Base-by-base conservation (phyloP, 345 rosid genomes). In the Hibiscus syriacus region DNA sequence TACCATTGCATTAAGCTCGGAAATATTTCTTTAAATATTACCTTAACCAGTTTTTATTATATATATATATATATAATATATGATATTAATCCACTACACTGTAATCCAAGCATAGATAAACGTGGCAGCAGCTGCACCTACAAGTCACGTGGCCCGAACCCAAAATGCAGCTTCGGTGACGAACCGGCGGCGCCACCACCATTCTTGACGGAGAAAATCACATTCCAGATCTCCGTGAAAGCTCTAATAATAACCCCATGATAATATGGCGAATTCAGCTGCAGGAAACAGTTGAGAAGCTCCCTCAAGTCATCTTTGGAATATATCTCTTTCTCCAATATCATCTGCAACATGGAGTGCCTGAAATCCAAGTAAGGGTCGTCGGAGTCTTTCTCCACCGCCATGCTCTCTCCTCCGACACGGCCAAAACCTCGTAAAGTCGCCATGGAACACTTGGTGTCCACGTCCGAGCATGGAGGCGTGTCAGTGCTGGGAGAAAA, bases 151-250 rank as follows among this genome's bases (percentile, higher is more conserved):
- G 80, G 58, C 73, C 11, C 25, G 54, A 16, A 64, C 38, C 54
- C 69, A 64, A 17, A 66, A 26, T 57, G 75, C 64, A 52, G 36
- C 70, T 36, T 43, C 38, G 70, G 43, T 4, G 67, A 45, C 14
- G 14, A 19, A 39, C 32, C 29, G 27, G 16, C 46, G 5, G 4
- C 60, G 7, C 22, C 59, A 17, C 16, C 19, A 34, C 60, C 58
- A 1, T 77, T 39, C 63, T 73, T 71, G 59, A 67, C 83, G 0
- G 89, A 86, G 81, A 79, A 86, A 32, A 93, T 88, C 0, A 86
- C 92, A 49, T 91, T 88, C 92, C 99, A 94, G 74, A 94, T 91
- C 82, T 94, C 99, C 0, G 97, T 85, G 81, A 94, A 94, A 30
- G 92, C 99, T 32, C 89, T 70, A 34, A 90, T 83, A 32, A 94